Base-by-base conservation (phyloP, 352 stramenopile species). In the Phytopythium aichiense region DNA sequence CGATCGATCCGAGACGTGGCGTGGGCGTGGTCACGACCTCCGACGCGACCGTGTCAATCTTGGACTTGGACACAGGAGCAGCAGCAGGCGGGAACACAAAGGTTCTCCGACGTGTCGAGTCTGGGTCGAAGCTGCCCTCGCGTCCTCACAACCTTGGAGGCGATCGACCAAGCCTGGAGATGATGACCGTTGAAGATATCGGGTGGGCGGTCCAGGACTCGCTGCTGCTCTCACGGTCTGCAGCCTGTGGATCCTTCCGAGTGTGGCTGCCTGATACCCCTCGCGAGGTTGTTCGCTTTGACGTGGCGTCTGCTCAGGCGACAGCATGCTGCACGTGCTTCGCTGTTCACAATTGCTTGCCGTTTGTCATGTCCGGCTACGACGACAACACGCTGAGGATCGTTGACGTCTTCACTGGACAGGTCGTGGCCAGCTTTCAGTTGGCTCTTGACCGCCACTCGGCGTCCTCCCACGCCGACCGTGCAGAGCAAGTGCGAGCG, bases 331-430 rank as follows among this genome's bases (percentile, higher is more conserved):
- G 79, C 25, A 72, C 63, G n/a, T 73, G 60, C 40, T 78, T 91
- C 33, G 61, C 67, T 8, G 70, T 79, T 12, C 79, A 77, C 38
- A 57, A 48, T 7, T 23, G 48, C 12, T 60, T 65, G 22, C 71
- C 73, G 2, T 63, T 75, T 25, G 43, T 84, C 6, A 61, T 87
- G 57, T 74, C 71, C 35, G 76, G 69, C 12, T 88, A 85, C 31
- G 65, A 68, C 18, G 76, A 91, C 56, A 68, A 74, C 12, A 76
- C 67, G 5, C 22, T 91, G 13, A 73, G 82, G 0, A 50, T 88
- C 1, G 81, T 89, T 54, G 67, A 91, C 66, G 40, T 91, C 15
- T 58, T 55, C 8, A 60, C 73, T 16, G 80, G 85, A 60, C 63
- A 49, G 2, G 45, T 88, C 9, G 23, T 88, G 6, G 70, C 70